Conservation (phyloP, 2,329 filamentous ascomycete species). For the Ophioceras dolichostomum region DNA sequence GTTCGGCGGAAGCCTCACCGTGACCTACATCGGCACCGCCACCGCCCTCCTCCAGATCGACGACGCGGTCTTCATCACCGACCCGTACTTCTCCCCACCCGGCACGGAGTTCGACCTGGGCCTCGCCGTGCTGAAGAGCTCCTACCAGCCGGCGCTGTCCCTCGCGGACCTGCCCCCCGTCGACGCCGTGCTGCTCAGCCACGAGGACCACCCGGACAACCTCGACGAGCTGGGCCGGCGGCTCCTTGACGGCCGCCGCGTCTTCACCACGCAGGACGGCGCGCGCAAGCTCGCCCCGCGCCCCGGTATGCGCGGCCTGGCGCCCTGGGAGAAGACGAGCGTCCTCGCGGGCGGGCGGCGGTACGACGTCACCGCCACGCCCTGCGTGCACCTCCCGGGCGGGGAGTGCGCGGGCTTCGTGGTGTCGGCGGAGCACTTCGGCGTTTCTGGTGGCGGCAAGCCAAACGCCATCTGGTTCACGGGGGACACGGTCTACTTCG, state of each 20-base stretch:
- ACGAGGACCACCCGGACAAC: constrained; percentile 38
- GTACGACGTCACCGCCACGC: constrained; percentile 28
- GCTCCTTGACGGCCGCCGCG: constrained; percentile 29
- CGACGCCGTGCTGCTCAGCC: constrained; percentile 34
- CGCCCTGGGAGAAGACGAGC: constrained; percentile 23
- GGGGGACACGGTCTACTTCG: constrained; percentile 33
- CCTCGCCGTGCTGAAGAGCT: constrained; percentile 14
- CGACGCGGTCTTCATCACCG: constrained; percentile 28
- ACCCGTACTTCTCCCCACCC: constrained; percentile 30
- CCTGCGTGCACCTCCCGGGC: constrained; percentile 27
- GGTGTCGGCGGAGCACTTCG: constrained; percentile 22
- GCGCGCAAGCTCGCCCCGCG: constrained; percentile 28
- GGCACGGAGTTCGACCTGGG: constrained; percentile 19
- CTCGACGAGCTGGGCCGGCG: constrained; percentile 31
- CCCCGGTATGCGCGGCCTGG: constrained; percentile 24
- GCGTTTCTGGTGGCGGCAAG: constrained; percentile 17
- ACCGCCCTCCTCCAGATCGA: constrained; percentile 32
- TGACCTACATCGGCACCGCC: constrained; percentile 34
- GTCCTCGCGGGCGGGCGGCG: constrained; percentile 16
- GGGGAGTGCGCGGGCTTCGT: constrained; percentile 33
- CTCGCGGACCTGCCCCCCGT: constrained; percentile 28
- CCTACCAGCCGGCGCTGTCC: constrained; percentile 19
- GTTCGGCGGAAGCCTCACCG: background rate
- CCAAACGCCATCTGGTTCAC: constrained; percentile 36
- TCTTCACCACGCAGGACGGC: constrained; percentile 32